A percentile compares a stretch with the other conserved stretches of the same genome.
Evolutionary conservation across 805 yeast species (phyloP).

Genomic region (Metschnikowia arizonensis): DNA sequence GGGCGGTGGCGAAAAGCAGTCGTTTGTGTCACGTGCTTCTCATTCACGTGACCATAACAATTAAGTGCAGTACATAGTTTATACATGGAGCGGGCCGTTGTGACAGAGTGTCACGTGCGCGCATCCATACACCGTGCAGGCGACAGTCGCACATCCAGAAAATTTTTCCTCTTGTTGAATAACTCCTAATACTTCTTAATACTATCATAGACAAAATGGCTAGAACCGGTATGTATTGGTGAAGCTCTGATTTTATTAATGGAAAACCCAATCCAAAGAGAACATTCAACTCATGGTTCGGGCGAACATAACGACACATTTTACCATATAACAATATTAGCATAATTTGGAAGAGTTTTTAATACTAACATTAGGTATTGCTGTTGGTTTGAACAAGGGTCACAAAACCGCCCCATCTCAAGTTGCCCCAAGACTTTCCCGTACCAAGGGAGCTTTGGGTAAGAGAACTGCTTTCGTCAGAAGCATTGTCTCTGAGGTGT

Average conservation of each 20-base stretch:
- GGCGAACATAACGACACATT: no score
- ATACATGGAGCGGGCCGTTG: no score
- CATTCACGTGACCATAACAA: not conserved
- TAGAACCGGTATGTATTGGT: slow-evolving; percentile 64
- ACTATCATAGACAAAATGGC: slow-evolving; percentile 44
- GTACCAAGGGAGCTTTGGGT: slow-evolving; percentile 95
- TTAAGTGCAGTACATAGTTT: no score
- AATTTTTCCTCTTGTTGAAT: slow-evolving; percentile 2
- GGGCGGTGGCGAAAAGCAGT: slow-evolving; percentile 1
- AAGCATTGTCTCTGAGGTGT: slow-evolving; percentile 90
- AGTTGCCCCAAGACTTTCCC: slow-evolving; percentile 67
- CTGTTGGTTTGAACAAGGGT: slow-evolving; percentile 99
- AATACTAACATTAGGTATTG: slow-evolving; percentile 64
- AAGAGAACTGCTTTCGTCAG: slow-evolving; percentile 96
- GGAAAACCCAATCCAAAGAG: no score
- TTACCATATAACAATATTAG: no score
- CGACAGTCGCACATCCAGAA: slow-evolving; percentile 2
- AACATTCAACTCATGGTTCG: no score
- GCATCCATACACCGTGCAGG: not conserved
- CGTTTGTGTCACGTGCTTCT: not conserved
- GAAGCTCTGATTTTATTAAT: no score
- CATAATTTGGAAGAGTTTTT: no score
- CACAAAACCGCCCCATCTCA: slow-evolving; percentile 88
- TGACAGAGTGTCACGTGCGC: slow-evolving; percentile 5
- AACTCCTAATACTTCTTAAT: slow-evolving; percentile 6